Evolutionary conservation across 2,329 filamentous ascomycete species (phyloP).

Genomic region (Elsinoe necatrix): DNA sequence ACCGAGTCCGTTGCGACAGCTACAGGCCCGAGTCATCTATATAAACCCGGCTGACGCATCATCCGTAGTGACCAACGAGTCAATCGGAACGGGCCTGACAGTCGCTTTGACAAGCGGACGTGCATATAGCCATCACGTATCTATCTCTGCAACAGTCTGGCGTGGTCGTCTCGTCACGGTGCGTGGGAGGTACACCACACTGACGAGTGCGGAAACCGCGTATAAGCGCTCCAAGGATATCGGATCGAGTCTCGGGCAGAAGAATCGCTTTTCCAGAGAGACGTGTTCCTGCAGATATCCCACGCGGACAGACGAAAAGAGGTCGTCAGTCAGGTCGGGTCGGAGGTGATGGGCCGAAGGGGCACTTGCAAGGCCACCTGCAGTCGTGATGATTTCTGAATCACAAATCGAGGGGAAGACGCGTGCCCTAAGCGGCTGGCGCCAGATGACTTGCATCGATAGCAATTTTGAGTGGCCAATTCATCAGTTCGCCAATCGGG

Average conservation of each 20-base stretch:
- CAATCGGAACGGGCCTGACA: conserved; percentile 1
- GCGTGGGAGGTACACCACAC: not conserved
- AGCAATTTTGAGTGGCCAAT: not conserved
- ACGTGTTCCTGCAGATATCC: conserved; percentile 10
- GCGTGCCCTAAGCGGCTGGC: not conserved
- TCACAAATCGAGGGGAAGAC: not conserved
- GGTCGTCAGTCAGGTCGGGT: not conserved
- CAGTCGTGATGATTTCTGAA: not conserved
- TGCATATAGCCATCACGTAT: too few relatives aligned
- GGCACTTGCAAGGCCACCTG: not conserved
- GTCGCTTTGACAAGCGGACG: too few relatives aligned
- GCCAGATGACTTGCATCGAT: conserved; percentile 9
- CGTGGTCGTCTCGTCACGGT: not conserved
- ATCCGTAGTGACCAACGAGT: too few relatives aligned
- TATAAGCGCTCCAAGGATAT: not conserved
- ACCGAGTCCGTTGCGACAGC: too few relatives aligned
- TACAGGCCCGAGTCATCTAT: too few relatives aligned
- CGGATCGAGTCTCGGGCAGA: not conserved
- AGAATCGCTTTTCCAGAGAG: not conserved
- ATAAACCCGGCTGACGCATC: too few relatives aligned
- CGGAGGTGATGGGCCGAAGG: not conserved
- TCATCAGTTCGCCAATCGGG: not conserved
- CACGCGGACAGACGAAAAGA: conserved; percentile 5
- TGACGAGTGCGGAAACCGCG: not conserved
- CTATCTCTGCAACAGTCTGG: not conserved